Percentiles rank a stretch among this genome's conserved stretches.
phyloP scores from a whole-genome alignment of 768 basidiomycete species.

The Mrakia gelida region DNA sequence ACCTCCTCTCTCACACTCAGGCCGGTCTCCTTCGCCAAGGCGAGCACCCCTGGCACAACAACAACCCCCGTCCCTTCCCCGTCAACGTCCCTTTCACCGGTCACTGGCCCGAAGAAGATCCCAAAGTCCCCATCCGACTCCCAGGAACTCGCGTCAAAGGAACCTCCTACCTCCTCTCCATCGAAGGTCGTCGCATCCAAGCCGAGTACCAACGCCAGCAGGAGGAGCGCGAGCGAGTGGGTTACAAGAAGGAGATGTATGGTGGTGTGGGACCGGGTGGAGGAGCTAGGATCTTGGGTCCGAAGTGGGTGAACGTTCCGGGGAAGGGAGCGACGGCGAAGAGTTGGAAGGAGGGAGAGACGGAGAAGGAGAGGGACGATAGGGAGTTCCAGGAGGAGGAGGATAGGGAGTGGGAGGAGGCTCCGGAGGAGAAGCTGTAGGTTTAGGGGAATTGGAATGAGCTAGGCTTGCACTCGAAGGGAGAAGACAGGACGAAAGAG shows the following conservation, averaged over 20 bases:
- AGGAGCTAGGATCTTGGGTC: background rate
- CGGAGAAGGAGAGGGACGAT: background rate
- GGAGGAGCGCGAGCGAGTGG: background rate
- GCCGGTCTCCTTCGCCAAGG: slow-evolving; percentile 17
- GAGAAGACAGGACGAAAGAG: too few species aligned
- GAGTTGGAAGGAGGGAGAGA: background rate
- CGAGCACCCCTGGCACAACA: slow-evolving; percentile 22
- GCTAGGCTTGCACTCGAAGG: too few species aligned
- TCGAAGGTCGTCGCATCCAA: background rate
- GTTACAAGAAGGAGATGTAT: slow-evolving; percentile 10
- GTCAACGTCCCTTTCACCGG: background rate
- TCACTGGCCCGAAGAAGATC: slow-evolving; percentile 30
- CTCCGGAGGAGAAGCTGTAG: background rate
- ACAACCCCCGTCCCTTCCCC: background rate
- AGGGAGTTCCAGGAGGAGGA: background rate
- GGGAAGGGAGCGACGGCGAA: background rate
- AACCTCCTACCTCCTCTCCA: slow-evolving; percentile 9
- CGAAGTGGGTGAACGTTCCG: background rate
- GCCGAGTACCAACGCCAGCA: background rate
- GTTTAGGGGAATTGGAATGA: too few species aligned
- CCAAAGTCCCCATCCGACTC: background rate
- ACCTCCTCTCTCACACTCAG: background rate
- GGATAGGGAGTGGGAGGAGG: background rate
- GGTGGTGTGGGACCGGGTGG: background rate
- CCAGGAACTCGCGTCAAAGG: slow-evolving; percentile 8